phyloP scores from a whole-genome alignment of 768 basidiomycete species.

The Pleurotus djamor region DNA sequence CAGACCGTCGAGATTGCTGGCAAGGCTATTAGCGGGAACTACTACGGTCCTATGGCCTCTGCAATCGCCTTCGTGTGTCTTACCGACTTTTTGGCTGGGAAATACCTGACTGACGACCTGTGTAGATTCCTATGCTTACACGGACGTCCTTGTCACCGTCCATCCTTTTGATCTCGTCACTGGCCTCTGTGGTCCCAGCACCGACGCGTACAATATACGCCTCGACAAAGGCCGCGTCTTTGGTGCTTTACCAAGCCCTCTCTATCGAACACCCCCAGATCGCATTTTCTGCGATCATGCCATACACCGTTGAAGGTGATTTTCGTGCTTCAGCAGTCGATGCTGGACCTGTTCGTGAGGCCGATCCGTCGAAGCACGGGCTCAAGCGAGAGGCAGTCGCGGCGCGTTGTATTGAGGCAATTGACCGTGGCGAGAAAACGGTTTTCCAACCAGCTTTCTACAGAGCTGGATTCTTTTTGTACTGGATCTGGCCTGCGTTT shows the following conservation, averaged over 20 bases:
- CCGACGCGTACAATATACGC: slow-evolving; percentile 86
- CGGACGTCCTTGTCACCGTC: slow-evolving; percentile 65
- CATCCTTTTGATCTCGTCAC: slow-evolving; percentile 75
- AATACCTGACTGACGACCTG: not conserved
- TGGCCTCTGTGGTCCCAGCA: slow-evolving; percentile 78
- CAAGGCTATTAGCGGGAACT: slow-evolving; percentile 63
- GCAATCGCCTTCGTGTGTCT: slow-evolving; percentile 68
- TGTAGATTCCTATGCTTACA: slow-evolving; percentile 74
- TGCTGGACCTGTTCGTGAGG: slow-evolving; percentile 38
- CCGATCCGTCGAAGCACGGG: slow-evolving; percentile 55
- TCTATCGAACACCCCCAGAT: slow-evolving; percentile 78
- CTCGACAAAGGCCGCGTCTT: slow-evolving; percentile 79
- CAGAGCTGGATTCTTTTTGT: slow-evolving; percentile 50
- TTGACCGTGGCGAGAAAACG: slow-evolving; percentile 53
- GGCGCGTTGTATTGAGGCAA: slow-evolving; percentile 51
- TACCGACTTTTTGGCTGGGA: not conserved
- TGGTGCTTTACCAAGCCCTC: slow-evolving; percentile 75
- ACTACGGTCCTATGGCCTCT: slow-evolving; percentile 64
- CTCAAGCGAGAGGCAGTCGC: slow-evolving; percentile 64
- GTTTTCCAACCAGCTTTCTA: slow-evolving; percentile 57
- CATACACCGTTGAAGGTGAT: slow-evolving; percentile 70
- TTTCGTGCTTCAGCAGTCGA: slow-evolving; percentile 84
- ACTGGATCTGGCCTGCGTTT: slow-evolving; percentile 61
- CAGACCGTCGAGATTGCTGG: slow-evolving; percentile 53
- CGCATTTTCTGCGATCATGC: slow-evolving; percentile 58